A percentile compares a stretch with the other conserved stretches of the same genome.
Conservation (phyloP, 1,139 yeast genomes). For the Lodderomyces parapsilosis region DNA sequence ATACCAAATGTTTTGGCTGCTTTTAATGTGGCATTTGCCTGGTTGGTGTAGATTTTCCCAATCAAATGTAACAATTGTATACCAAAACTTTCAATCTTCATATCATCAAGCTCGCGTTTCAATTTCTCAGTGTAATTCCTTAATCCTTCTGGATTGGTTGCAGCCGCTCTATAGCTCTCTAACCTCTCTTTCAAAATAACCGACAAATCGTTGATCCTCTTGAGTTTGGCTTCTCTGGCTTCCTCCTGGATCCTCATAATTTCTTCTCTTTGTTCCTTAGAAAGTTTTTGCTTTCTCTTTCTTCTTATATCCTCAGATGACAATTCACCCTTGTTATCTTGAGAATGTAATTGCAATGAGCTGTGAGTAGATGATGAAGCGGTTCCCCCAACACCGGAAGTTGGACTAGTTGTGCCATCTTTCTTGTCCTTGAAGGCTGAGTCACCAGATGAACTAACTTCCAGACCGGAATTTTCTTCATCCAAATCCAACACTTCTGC, state of each 20-base stretch:
- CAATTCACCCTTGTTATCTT: neutral
- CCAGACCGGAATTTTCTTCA: constrained; percentile 16
- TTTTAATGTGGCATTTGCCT: constrained; percentile 47
- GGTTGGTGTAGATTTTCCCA: constrained; percentile 62
- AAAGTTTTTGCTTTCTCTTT: constrained; percentile 39
- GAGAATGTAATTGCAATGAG: neutral
- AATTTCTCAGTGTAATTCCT: constrained; percentile 40
- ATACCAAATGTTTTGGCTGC: constrained; percentile 46
- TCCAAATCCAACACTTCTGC: constrained; percentile 56
- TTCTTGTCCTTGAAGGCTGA: constrained; percentile 14
- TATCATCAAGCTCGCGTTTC: constrained; percentile 58
- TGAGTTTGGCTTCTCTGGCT: constrained; percentile 51
- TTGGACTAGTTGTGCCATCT: neutral
- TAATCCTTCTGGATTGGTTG: constrained; percentile 31
- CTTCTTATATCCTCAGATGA: constrained; percentile 22
- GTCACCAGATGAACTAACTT: neutral
- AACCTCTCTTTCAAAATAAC: constrained; percentile 45
- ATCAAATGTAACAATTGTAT: constrained; percentile 50
- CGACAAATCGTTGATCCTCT: constrained; percentile 55
- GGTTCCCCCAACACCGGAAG: neutral
- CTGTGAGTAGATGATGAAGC: neutral
- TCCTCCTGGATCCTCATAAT: constrained; percentile 53
- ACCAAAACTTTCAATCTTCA: constrained; percentile 50
- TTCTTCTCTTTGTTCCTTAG: constrained; percentile 55
- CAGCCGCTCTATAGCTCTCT: constrained; percentile 33